Evolutionary conservation across 2,329 filamentous ascomycete species (phyloP), one percentile per base, ranked within the genome.

Genomic region (Sordariomycetes sp.): DNA sequence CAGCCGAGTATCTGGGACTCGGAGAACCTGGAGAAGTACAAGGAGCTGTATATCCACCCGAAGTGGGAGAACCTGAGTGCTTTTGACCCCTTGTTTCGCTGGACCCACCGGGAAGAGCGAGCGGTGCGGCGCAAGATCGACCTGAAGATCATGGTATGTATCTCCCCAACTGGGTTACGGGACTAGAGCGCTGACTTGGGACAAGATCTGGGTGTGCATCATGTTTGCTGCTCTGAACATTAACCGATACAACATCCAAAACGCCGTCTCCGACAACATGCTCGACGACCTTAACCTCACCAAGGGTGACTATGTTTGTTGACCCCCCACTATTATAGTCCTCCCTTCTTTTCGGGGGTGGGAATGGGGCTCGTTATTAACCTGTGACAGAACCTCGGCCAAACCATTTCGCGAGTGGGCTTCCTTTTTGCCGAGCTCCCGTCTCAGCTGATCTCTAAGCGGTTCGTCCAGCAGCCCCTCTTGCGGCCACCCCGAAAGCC

Each of bases 371-470:
- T 22, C n/a, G 34, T 8, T 54, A 37, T 22, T 54, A 24, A 37
- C n/a, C 10, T 0, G 11, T 7, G 34, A 40, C 58, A 69, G 64
- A 69, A 69, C 54, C 58, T 65, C 48, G 67, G 66, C 6, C 66
- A 69, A 64, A 69, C 66, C 1, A 67, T 69, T 35, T 57, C 64
- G 43, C 63, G 64, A 55, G 62, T 76, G 3, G 73, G 68, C 11
- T 80, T 80, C 61, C 69, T 80, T 2, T 71, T 71, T 16, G 78
- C 79, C 0, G 79, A 82, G 63, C 67, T 82, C 5, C 79, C 79
- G 0, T 81, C 77, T 53, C 77, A 80, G 59, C 69, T 81, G 12
- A 65, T 81, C 32, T 74, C 70, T 25, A 81, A 80, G 63, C 61
- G 61, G 62, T 67, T 34, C 62, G 67, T 24, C 64, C n/a, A 20